phyloP scores from a whole-genome alignment of 2,329 filamentous ascomycete genomes.

The Ilyonectria sp. region DNA sequence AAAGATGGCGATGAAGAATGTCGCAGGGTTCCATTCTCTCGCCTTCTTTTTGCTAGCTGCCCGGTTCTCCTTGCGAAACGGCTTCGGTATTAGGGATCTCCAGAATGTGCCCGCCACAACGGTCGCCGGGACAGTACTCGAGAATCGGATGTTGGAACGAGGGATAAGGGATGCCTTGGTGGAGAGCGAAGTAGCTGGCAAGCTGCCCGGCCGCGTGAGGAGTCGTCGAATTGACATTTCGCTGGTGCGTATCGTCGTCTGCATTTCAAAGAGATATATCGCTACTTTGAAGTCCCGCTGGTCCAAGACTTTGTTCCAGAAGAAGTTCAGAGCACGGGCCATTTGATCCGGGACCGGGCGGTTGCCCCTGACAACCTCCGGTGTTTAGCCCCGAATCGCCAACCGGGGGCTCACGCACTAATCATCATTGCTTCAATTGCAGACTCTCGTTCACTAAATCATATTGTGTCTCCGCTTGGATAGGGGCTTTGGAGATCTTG shows the following conservation, averaged over 20 bases:
- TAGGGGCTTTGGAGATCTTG: slow-evolving; percentile 41
- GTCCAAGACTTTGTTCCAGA: slow-evolving; percentile 37
- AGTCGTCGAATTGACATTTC: slow-evolving; percentile 39
- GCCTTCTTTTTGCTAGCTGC: slow-evolving; percentile 60
- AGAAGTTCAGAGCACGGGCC: slow-evolving; percentile 43
- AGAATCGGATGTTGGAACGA: slow-evolving; percentile 44
- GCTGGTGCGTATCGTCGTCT: background rate
- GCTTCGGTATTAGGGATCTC: slow-evolving; percentile 79
- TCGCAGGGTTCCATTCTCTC: slow-evolving; percentile 84
- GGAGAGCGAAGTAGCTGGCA: slow-evolving; percentile 22
- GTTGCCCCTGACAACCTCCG: slow-evolving; percentile 58
- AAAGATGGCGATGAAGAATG: slow-evolving; percentile 86
- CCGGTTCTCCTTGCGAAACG: slow-evolving; percentile 65
- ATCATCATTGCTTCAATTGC: slow-evolving; percentile 37
- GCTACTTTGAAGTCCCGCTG: slow-evolving; percentile 10
- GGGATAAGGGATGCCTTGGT: slow-evolving; percentile 7
- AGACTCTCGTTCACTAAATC: slow-evolving; percentile 42
- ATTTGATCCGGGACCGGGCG: slow-evolving; percentile 25
- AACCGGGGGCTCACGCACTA: slow-evolving; percentile 30
- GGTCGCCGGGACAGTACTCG: slow-evolving; percentile 62
- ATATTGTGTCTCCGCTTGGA: slow-evolving; percentile 46
- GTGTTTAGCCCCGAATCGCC: slow-evolving; percentile 49
- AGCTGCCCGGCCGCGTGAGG: slow-evolving; percentile 17
- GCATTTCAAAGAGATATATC: slow-evolving; percentile 7
- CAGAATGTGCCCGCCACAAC: slow-evolving; percentile 75